Evolutionary conservation across 768 basidiomycete species (phyloP).

Genomic region (Russula dissimulans): DNA sequence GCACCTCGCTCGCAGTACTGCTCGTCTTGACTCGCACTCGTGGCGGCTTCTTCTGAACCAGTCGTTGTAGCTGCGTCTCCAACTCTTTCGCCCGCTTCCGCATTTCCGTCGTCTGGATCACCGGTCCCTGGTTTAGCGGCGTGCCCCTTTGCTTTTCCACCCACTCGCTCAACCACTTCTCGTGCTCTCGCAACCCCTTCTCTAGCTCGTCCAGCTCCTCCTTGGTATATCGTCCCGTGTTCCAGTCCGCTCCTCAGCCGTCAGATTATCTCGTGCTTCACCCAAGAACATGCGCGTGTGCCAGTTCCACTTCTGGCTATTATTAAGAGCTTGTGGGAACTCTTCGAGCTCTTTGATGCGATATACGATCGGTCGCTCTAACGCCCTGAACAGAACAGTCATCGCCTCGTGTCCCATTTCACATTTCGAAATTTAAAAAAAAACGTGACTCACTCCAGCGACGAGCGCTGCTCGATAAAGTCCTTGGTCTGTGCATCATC

Average conservation of each 20-base stretch:
- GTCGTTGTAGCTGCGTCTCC: constrained; percentile 61
- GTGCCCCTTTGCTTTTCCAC: constrained; percentile 76
- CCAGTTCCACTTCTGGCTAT: constrained; percentile 83
- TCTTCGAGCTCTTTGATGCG: constrained; percentile 85
- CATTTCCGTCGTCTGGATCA: constrained; percentile 81
- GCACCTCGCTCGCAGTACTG: constrained; percentile 25
- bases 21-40: constrained; percentile 43
- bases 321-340: constrained; percentile 76
- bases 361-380: constrained; percentile 75
- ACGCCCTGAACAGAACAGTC: constrained; percentile 35
- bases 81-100: constrained; percentile 71
- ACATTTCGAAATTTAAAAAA: background rate
- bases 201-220: constrained; percentile 82
- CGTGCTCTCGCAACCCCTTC: constrained; percentile 66
- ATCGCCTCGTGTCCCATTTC: background rate
- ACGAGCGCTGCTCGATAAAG: constrained; percentile 65
- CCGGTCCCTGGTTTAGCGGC: constrained; percentile 71
- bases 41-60: constrained; percentile 60
- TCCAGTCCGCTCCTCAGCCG: constrained; percentile 47
- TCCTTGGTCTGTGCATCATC: constrained; percentile 73
- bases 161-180: constrained; percentile 72
- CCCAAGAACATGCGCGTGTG: constrained; percentile 76
- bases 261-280: constrained; percentile 69
- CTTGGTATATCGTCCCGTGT: constrained; percentile 71
- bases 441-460: constrained; percentile 65